phyloP scores from a whole-genome alignment of 495 filamentous ascomycete genomes.

The Tuber brumale region DNA sequence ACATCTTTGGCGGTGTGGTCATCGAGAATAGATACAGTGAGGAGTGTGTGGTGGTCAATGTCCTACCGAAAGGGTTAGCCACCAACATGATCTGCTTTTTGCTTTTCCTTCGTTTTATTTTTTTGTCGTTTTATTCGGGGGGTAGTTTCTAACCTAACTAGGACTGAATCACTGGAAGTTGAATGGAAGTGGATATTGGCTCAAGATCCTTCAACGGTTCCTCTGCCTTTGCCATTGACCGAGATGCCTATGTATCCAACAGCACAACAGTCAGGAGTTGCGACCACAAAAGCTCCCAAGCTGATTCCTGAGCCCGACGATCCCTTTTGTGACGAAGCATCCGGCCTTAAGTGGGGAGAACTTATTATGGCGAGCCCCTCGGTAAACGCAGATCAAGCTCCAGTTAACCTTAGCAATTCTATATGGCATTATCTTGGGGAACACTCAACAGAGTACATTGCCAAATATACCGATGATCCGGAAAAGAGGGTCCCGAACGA shows the following conservation, averaged over 20 bases:
- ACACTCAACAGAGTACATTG: slow-evolving; percentile 82
- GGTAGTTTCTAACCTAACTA: slow-evolving; percentile 43
- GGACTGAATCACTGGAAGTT: slow-evolving; percentile 58
- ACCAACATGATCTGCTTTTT: not conserved
- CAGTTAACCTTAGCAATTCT: slow-evolving; percentile 63
- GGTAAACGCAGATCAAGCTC: slow-evolving; percentile 47
- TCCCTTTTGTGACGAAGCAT: slow-evolving; percentile 54
- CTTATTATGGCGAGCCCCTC: slow-evolving; percentile 39
- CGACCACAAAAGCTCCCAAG: slow-evolving; percentile 53
- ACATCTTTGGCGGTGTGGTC: slow-evolving; percentile 86
- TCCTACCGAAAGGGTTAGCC: slow-evolving; percentile 81
- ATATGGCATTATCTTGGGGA: slow-evolving; percentile 87
- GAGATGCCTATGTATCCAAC: slow-evolving; percentile 37
- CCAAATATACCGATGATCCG: slow-evolving; percentile 83
- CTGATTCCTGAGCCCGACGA: slow-evolving; percentile 61
- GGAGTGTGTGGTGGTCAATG: slow-evolving; percentile 66
- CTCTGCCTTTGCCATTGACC: slow-evolving; percentile 49
- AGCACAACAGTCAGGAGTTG: slow-evolving; percentile 52
- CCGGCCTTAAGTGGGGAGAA: slow-evolving; percentile 37
- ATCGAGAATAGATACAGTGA: slow-evolving; percentile 77
- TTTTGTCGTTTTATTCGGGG: slow-evolving; percentile 19
- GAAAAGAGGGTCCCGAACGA: slow-evolving; percentile 53
- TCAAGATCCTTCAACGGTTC: slow-evolving; percentile 58
- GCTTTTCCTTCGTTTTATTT: slow-evolving; percentile 20
- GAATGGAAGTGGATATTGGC: slow-evolving; percentile 72